Percentiles rank a stretch among this genome's conserved stretches.
These are phyloP conservation scores for Rhynchospora breviuscula DNA, from an alignment of 176 grass and related monocot species.

Conservation along the genomic window DNA sequence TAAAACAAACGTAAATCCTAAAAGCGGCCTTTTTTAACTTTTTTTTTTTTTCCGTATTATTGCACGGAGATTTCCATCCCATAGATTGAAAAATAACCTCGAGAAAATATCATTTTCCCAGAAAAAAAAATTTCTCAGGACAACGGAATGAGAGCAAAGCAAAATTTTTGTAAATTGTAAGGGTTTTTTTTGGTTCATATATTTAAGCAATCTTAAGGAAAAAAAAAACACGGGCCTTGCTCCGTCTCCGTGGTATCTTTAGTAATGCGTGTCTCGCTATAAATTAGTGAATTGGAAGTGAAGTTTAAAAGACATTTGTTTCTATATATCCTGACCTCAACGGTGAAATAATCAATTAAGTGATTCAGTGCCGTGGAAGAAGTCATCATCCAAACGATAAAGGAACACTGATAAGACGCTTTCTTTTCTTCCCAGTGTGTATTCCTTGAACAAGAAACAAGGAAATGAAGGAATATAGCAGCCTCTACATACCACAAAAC, in stretches of 20 bases:
- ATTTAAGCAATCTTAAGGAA: background rate
- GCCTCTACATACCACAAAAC: background rate
- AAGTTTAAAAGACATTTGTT: constrained; percentile 17
- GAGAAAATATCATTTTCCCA: background rate
- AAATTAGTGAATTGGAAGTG: constrained; percentile 23
- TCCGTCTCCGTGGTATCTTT: background rate
- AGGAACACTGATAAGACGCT: background rate
- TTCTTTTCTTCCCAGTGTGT: background rate
- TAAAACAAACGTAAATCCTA: too few species aligned
- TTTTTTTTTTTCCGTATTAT: too few species aligned
- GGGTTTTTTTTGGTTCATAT: too few species aligned
- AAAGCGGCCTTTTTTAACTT: too few species aligned
- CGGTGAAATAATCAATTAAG: background rate
- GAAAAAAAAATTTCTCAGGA: too few species aligned
- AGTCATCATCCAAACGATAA: constrained; percentile 19
- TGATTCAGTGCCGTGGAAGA: constrained; percentile 24
- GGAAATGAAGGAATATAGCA: too few species aligned
- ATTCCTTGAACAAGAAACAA: background rate
- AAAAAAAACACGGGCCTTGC: background rate
- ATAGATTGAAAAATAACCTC: background rate
- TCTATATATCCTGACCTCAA: background rate
- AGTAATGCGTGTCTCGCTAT: background rate
- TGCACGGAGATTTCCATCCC: too few species aligned
- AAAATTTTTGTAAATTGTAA: too few species aligned
- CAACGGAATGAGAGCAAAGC: too few species aligned